Evolutionary conservation across 2,329 filamentous ascomycete genomes (phyloP).

Genomic region (Xylariaceae sp.): DNA sequence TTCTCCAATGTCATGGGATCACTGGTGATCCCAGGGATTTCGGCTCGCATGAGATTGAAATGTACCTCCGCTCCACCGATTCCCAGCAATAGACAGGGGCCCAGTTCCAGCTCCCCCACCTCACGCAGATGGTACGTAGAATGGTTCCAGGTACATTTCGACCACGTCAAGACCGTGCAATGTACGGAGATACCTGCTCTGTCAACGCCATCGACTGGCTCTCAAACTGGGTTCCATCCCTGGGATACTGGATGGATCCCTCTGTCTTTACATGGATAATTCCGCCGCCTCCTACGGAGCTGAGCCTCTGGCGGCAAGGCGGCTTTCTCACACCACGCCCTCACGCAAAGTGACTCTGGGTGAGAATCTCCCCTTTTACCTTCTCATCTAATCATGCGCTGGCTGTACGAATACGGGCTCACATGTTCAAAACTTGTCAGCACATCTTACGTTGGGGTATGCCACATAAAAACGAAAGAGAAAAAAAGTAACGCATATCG

Average conservation of each 20-base stretch:
- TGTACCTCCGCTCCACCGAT: neutral
- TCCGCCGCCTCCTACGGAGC: slow-evolving; percentile 1
- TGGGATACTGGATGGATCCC: neutral
- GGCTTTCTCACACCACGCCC: no score
- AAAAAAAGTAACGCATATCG: no score
- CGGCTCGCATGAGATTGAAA: neutral
- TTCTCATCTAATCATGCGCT: neutral
- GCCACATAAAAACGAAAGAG: no score
- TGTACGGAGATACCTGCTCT: neutral
- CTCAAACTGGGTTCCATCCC: neutral
- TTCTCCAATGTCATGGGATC: neutral
- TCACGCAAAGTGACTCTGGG: no score
- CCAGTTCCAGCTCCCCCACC: neutral
- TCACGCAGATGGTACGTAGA: neutral
- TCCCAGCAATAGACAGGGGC: neutral
- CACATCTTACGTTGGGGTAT: neutral
- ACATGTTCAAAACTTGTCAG: neutral
- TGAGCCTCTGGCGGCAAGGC: neutral
- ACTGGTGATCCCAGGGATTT: neutral
- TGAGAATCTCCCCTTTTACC: neutral
- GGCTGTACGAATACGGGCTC: neutral
- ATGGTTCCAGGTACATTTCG: no score
- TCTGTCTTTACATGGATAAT: slow-evolving; percentile 3
- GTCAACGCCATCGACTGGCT: neutral
- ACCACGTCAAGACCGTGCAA: neutral